Evolutionary conservation across 108 stramenopile genomes (phyloP).

Genomic region (Cyclotella cryptica): DNA sequence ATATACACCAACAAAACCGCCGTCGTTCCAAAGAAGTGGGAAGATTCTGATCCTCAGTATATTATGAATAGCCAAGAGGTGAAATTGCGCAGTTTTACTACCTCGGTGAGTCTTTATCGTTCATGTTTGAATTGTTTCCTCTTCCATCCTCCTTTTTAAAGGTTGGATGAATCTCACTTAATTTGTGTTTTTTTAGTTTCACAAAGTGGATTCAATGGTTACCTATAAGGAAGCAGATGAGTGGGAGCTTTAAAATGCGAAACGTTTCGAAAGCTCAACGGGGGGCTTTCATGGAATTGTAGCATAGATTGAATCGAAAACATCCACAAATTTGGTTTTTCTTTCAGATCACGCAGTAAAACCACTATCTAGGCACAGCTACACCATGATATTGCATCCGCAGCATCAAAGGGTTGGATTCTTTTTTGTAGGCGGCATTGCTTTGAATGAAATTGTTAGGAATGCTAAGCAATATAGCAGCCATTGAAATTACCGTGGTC

Average conservation of each 20-base stretch:
- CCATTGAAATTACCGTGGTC: too few species aligned
- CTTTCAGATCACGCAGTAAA: too few species aligned
- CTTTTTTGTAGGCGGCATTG: too few species aligned
- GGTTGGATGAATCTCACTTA: neutral
- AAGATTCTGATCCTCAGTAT: constrained; percentile 97
- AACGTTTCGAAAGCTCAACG: neutral
- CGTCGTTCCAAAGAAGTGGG: constrained; percentile 91
- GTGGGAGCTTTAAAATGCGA: constrained; percentile 74
- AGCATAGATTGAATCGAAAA: neutral
- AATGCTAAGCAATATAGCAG: too few species aligned
- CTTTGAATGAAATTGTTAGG: too few species aligned
- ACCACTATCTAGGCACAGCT: too few species aligned
- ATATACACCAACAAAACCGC: constrained; percentile 95
- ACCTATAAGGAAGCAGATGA: constrained; percentile 91
- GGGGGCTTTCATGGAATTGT: neutral
- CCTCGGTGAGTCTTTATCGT: constrained; percentile 67
- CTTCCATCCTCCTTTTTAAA: neutral
- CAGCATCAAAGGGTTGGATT: too few species aligned
- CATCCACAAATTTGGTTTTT: too few species aligned
- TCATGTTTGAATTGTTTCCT: neutral
- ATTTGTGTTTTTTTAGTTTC: constrained; percentile 49
- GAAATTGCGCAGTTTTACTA: constrained; percentile 93
- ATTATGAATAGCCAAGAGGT: constrained; percentile 95
- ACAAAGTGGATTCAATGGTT: constrained; percentile 93
- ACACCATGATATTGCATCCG: too few species aligned